These are phyloP conservation scores for Cladosporium colombiae DNA, from an alignment of 2,329 filamentous ascomycete species.

Conservation along the genomic window DNA sequence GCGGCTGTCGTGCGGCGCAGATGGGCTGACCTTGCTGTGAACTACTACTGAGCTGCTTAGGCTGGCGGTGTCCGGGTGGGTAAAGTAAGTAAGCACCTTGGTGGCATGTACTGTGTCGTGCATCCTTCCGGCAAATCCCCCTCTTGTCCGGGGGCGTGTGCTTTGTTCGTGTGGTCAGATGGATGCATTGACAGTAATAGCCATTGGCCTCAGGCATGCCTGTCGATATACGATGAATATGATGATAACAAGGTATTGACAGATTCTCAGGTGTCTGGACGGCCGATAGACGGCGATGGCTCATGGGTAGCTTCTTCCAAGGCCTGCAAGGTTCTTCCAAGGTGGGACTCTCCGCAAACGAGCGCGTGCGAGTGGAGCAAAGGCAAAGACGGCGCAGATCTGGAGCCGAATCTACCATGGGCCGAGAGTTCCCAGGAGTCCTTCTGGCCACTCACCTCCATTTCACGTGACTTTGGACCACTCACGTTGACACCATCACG, in stretches of 20 bases:
- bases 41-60: neutral
- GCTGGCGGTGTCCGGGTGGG: neutral
- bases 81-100: neutral
- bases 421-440: neutral
- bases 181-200: neutral
- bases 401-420: conserved; percentile 1
- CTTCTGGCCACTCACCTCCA: neutral
- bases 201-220: neutral
- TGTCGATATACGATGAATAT: neutral
- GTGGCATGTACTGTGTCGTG: neutral
- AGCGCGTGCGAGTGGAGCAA: neutral
- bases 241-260: neutral
- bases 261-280: neutral
- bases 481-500: neutral
- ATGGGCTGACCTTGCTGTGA: neutral
- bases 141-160: conserved; percentile 8
- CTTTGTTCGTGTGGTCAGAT: neutral
- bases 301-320: neutral
- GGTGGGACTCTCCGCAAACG: neutral
- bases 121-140: conserved; percentile 11
- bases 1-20: neutral
- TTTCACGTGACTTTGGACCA: neutral
- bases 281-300: neutral
- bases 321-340: neutral
- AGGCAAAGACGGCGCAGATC: conserved; percentile 1